Conservation (phyloP, 2,329 filamentous ascomycete species). For the Penicillium sp. region DNA sequence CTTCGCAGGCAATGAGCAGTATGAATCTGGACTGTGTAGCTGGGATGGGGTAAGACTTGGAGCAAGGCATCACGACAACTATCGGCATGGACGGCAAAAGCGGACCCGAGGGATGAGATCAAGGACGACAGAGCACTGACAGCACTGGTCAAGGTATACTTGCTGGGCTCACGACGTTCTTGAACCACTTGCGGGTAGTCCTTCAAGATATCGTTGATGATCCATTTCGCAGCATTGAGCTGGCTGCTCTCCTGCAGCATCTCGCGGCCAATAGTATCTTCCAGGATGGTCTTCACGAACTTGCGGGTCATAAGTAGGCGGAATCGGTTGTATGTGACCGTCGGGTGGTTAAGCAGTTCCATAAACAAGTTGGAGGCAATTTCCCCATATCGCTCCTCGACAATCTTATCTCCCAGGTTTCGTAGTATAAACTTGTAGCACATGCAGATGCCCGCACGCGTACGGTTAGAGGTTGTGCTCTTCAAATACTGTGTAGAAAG, state of each 20-base stretch:
- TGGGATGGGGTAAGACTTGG: slow-evolving; percentile 89
- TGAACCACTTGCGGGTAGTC: slow-evolving; percentile 90
- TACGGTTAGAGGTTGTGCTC: slow-evolving; percentile 74
- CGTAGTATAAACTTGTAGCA: slow-evolving; percentile 83
- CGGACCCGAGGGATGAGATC: slow-evolving; percentile 77
- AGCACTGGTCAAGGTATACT: slow-evolving; percentile 77
- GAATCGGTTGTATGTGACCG: slow-evolving; percentile 81
- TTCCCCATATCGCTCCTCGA: slow-evolving; percentile 78
- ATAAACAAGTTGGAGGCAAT: slow-evolving; percentile 79
- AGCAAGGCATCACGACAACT: slow-evolving; percentile 81
- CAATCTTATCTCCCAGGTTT: slow-evolving; percentile 75
- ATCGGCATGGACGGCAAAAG: slow-evolving; percentile 76
- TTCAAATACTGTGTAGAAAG: slow-evolving; percentile 80
- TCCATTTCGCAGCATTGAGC: slow-evolving; percentile 72
- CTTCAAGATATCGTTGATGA: slow-evolving; percentile 87
- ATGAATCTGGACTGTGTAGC: slow-evolving; percentile 92
- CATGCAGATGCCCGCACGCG: slow-evolving; percentile 78
- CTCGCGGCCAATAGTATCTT: slow-evolving; percentile 76
- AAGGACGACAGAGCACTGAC: slow-evolving; percentile 78
- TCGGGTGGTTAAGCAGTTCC: slow-evolving; percentile 75
- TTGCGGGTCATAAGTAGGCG: slow-evolving; percentile 80
- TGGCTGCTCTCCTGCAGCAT: slow-evolving; percentile 90
- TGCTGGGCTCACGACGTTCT: slow-evolving; percentile 84
- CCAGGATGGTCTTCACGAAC: slow-evolving; percentile 79
- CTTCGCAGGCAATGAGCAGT: slow-evolving; percentile 81